Evolutionary conservation across 2,329 filamentous ascomycete genomes (phyloP), one percentile per base, ranked within the genome.

Genomic region (Fusarium austroafricanum): DNA sequence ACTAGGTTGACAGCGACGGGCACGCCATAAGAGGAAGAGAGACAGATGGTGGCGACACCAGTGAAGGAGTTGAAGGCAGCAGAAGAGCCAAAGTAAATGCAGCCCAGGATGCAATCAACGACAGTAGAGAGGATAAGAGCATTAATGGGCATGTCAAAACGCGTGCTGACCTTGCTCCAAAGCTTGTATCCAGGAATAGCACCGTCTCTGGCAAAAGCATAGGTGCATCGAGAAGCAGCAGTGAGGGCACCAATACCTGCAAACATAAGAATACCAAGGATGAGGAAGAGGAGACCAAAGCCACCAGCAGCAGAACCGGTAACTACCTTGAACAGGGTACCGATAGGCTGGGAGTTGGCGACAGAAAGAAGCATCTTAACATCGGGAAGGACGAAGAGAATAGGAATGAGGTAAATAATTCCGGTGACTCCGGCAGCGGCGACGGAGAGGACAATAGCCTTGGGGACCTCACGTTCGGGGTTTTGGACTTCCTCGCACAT

Each of bases 11-110:
- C 89, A 12, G 93, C 79, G 55, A 94, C 92, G 0, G 92, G 92
- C 17, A 93, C 83, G 15, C 89, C 91, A 76, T 94, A 94, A 0
- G 90, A 92, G 6, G 89, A 88, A 1, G 88, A 90, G 1, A 94
- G 85, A 68, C 91, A 93, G 75, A 94, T 93, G 6, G 91, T 94
- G 2, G 91, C 92, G 2, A 93, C 91, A 28, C 91, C 91, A 0
- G 91, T 94, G 78, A 94, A 94, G 11, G 88, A 90, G 81, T 90
- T 91, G 81, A 94, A 94, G 0, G 92, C 92, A 0, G 91, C 90
- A 1, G 87, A 86, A 2, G 89, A 92, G 11, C 92, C 92, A 67
- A 94, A 93, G 80, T 92, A 94, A 77, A 94, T 93, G 68, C 92
- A 83, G 1, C 91, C 92, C 1, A 94, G 83, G 12, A 94, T 79